Percentiles rank a stretch among this genome's conserved stretches.
Conservation (phyloP, 1,284 basidiomycete species). For the Xerocomus nothofagi region DNA sequence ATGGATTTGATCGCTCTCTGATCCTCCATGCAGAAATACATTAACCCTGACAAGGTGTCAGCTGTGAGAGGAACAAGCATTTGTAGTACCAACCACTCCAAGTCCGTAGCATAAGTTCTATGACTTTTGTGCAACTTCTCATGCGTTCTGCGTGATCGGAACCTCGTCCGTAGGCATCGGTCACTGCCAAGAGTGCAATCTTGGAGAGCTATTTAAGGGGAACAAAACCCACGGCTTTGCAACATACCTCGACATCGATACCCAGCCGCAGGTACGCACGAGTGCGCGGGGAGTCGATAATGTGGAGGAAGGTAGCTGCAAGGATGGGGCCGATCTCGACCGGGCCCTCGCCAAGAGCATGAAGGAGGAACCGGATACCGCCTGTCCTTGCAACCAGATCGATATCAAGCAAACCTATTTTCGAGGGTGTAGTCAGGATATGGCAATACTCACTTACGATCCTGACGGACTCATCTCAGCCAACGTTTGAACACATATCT, state of each 20-base stretch:
- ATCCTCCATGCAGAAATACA: slow-evolving; percentile 93
- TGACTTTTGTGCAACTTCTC: slow-evolving; percentile 73
- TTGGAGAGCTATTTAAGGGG: slow-evolving; percentile 33
- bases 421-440: slow-evolving; percentile 15
- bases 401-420: slow-evolving; percentile 78
- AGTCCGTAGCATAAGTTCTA: slow-evolving; percentile 82
- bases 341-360: slow-evolving; percentile 86
- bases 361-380: slow-evolving; percentile 85
- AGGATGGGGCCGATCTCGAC: slow-evolving; percentile 83
- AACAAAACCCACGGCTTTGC: slow-evolving; percentile 11
- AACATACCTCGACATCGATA: slow-evolving; percentile 83
- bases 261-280: slow-evolving; percentile 80
- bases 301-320: slow-evolving; percentile 80
- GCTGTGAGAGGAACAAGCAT: background rate
- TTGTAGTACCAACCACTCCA: slow-evolving; percentile 78
- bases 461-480: slow-evolving; percentile 78
- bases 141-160: slow-evolving; percentile 77
- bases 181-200: slow-evolving; percentile 85
- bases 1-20: slow-evolving; percentile 84
- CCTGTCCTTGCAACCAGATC: slow-evolving; percentile 81
- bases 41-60: slow-evolving; percentile 58
- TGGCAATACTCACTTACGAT: slow-evolving; percentile 8
- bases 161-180: slow-evolving; percentile 87
- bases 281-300: slow-evolving; percentile 85
- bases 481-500: slow-evolving; percentile 86